phyloP scores from a whole-genome alignment of 805 yeast genomes.

The Ogataea sp. region DNA sequence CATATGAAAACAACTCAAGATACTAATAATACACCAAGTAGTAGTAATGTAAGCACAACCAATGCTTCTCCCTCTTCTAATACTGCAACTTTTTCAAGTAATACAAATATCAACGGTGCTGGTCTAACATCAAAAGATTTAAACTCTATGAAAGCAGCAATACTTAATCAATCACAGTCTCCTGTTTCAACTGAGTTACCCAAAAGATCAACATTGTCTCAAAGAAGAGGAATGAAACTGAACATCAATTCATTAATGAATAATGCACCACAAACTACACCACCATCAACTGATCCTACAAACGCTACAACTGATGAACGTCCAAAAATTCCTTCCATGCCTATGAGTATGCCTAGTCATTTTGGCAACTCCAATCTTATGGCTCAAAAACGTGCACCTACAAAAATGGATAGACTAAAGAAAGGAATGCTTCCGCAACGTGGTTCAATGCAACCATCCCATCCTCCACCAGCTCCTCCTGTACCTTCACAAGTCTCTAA shows the following conservation, averaged over 20 bases:
- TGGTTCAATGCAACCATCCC: constrained; percentile 12
- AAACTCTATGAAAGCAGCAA: constrained; percentile 1
- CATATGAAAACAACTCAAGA: too few relatives aligned
- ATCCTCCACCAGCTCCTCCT: constrained; percentile 13
- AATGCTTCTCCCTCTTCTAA: background rate
- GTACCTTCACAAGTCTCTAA: constrained; percentile 15
- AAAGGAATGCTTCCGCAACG: constrained; percentile 17
- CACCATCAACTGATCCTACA: too few relatives aligned
- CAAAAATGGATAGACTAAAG: constrained; percentile 12
- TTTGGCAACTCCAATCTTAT: background rate
- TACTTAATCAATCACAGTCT: constrained; percentile 1
- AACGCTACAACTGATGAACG: too few relatives aligned
- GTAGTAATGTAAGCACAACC: background rate
- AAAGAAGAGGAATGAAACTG: constrained; percentile 47
- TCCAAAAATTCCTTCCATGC: too few relatives aligned
- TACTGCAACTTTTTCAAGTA: background rate
- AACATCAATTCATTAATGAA: constrained; percentile 22
- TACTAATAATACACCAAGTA: background rate
- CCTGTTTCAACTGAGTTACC: constrained; percentile 8
- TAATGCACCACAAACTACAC: background rate
- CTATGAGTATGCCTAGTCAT: background rate
- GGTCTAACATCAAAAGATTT: too few relatives aligned
- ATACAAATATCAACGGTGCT: background rate
- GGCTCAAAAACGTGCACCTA: background rate
- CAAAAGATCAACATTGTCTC: constrained; percentile 39